A percentile compares a stretch with the other conserved stretches of the same genome.
phyloP scores from a whole-genome alignment of 1,139 yeast species.

The Hansenula lynferdii region DNA sequence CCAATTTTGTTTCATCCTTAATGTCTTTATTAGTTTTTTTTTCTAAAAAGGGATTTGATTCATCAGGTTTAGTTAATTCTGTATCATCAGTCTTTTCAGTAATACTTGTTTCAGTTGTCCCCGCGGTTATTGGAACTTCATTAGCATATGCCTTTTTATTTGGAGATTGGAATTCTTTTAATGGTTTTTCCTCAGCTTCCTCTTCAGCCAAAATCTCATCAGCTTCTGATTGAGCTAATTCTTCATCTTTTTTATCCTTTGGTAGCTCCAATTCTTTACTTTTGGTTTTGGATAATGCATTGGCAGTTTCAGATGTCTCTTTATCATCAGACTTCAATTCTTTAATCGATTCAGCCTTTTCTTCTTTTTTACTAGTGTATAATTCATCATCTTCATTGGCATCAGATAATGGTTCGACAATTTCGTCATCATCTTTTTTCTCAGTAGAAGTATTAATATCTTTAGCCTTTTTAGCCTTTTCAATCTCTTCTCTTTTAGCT shows the following conservation, averaged over 20 bases:
- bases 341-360: neutral
- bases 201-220: slow-evolving; percentile 7
- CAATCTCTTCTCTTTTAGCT: slow-evolving; percentile 3
- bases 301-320: too few species aligned
- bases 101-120: neutral
- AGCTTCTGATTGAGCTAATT: slow-evolving; percentile 12
- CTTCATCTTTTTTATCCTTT: slow-evolving; percentile 8
- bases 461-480: neutral
- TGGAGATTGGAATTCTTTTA: slow-evolving; percentile 1
- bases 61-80: neutral
- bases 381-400: slow-evolving; percentile 3
- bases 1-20: neutral
- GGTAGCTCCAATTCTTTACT: slow-evolving; percentile 9
- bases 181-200: neutral
- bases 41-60: too few species aligned
- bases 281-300: too few species aligned
- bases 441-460: too few species aligned
- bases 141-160: neutral
- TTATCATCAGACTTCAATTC: too few species aligned
- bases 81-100: neutral
- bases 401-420: slow-evolving; percentile 2
- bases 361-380: neutral
- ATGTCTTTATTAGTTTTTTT: neutral
- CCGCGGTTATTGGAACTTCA: neutral
- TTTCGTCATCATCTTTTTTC: neutral